Conservation (phyloP, 768 basidiomycete species). For the Collybia mongolica region DNA sequence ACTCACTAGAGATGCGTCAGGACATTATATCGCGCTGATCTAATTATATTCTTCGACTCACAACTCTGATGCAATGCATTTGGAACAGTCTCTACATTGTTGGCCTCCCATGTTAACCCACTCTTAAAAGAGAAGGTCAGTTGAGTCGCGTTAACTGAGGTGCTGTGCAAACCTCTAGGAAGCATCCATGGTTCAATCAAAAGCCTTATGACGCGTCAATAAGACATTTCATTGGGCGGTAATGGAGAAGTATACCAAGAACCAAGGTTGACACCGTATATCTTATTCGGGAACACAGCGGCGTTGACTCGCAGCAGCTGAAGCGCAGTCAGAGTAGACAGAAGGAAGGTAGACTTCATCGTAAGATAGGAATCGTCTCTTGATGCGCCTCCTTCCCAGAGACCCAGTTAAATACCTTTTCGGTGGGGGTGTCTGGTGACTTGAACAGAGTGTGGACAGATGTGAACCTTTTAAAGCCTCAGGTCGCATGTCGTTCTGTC, state of each 20-base stretch:
- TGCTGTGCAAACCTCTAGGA: constrained; percentile 45
- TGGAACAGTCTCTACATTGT: constrained; percentile 53
- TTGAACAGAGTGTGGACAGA: neutral
- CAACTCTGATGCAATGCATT: constrained; percentile 72
- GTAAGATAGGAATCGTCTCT: neutral
- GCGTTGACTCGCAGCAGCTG: constrained; percentile 13
- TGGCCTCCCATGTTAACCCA: constrained; percentile 78
- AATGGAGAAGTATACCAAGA: constrained; percentile 35
- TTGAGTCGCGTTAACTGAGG: neutral
- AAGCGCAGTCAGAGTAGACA: constrained; percentile 5
- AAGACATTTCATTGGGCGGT: neutral
- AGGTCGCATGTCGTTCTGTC: too few species aligned
- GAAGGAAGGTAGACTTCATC: constrained; percentile 7
- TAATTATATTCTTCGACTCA: constrained; percentile 23
- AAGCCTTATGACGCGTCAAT: constrained; percentile 45
- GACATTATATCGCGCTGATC: neutral
- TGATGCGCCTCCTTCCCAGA: too few species aligned
- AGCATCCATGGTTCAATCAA: constrained; percentile 84
- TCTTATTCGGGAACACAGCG: constrained; percentile 19
- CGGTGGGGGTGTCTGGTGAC: neutral
- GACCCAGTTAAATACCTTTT: too few species aligned
- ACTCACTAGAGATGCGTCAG: constrained; percentile 37
- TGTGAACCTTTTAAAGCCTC: too few species aligned
- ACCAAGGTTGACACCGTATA: constrained; percentile 23
- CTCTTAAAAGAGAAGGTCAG: constrained; percentile 34